A percentile compares a stretch with the other conserved stretches of the same genome.
phyloP scores from a whole-genome alignment of 306 rosid species.

The Medicago truncatula region MtrunA17r5.0-ANR NC_053047.1:3946501-3947000 shows the following conservation, averaged over 20 bases:
- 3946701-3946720: constrained; percentile 57
- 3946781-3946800: constrained; percentile 77
- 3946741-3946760: neutral
- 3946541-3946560: constrained; percentile 64
- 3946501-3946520: constrained; percentile 86
- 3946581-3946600: constrained; percentile 57
- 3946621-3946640: constrained; percentile 84
- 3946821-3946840: constrained; percentile 86
- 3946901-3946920: constrained; percentile 69
- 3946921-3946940: constrained; percentile 79
- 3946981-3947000: constrained; percentile 80
- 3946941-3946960: constrained; percentile 84
- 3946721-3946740: neutral
- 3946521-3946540: constrained; percentile 88
- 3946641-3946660: constrained; percentile 75
- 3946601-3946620: constrained; percentile 68
- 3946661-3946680: constrained; percentile 72
- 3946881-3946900: constrained; percentile 75
- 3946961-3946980: constrained; percentile 86
- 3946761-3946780: neutral
- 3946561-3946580: constrained; percentile 72
- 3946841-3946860: constrained; percentile 66
- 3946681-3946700: constrained; percentile 62
- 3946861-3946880: constrained; percentile 78
- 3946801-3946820: constrained; percentile 87